These are phyloP conservation scores for Pulveroboletus sp. DNA, from an alignment of 768 basidiomycete genomes.

Conservation along the genomic window DNA sequence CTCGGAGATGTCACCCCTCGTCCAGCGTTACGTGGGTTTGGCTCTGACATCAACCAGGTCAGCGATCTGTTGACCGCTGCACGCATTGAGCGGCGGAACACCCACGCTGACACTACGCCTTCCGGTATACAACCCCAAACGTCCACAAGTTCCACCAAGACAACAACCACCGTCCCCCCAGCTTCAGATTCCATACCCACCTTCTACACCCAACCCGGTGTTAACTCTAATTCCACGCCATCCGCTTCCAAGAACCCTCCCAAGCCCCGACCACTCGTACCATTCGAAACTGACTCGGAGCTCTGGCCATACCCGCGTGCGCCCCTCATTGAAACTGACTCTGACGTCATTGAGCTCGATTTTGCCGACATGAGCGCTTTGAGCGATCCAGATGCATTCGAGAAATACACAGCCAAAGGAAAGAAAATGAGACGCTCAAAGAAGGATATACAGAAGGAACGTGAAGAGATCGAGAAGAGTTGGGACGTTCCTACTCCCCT, in stretches of 20 bases:
- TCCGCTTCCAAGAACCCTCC: conserved; percentile 16
- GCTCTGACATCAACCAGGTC: conserved; percentile 32
- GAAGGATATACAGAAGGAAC: conserved; percentile 37
- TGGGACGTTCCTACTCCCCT: conserved; percentile 53
- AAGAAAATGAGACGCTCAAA: conserved; percentile 25
- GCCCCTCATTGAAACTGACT: conserved; percentile 39
- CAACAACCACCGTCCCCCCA: neutral
- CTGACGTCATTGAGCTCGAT: conserved; percentile 72
- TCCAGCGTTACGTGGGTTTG: conserved; percentile 38
- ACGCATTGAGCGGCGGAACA: conserved; percentile 17
- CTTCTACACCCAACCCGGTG: conserved; percentile 13
- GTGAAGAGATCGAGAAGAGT: conserved; percentile 54
- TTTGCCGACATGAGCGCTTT: conserved; percentile 72
- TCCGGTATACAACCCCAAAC: conserved; percentile 7
- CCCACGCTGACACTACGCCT: conserved; percentile 2
- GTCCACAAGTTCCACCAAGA: neutral
- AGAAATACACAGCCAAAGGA: conserved; percentile 28
- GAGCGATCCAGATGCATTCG: conserved; percentile 63
- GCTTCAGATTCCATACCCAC: conserved; percentile 9
- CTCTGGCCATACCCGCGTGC: conserved; percentile 68
- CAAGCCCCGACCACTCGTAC: conserved; percentile 45
- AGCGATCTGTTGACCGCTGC: conserved; percentile 27
- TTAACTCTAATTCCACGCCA: conserved; percentile 4
- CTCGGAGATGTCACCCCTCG: conserved; percentile 63
- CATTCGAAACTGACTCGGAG: conserved; percentile 63